These are phyloP conservation scores for Aspergillus egyptiacus DNA, from an alignment of 495 filamentous ascomycete genomes.

Conservation along the genomic window DNA sequence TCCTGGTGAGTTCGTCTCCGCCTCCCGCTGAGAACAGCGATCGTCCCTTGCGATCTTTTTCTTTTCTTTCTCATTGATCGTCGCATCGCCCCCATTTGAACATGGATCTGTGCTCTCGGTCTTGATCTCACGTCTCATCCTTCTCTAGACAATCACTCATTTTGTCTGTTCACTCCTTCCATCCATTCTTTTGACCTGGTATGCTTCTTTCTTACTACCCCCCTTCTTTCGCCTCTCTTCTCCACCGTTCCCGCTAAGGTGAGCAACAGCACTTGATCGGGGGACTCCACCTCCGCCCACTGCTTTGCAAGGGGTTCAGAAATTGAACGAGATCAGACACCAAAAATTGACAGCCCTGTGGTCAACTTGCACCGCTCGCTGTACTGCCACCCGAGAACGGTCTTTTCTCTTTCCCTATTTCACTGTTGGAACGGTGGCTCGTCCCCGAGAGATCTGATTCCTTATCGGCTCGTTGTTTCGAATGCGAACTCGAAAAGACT, in stretches of 20 bases:
- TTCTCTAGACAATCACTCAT: constrained; percentile 2
- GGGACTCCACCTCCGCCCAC: constrained; percentile 22
- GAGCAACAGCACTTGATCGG: constrained; percentile 14
- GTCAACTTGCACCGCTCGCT: neutral
- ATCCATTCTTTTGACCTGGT: constrained; percentile 12
- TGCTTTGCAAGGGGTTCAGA: constrained; percentile 14
- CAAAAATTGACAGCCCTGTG: neutral
- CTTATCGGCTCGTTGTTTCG: neutral
- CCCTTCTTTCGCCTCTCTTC: constrained; percentile 13
- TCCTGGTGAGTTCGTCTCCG: constrained; percentile 14
- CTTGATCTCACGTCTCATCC: neutral
- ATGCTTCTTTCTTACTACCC: constrained; percentile 11
- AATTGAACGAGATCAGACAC: constrained; percentile 1
- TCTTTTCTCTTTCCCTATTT: neutral
- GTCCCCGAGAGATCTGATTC: neutral
- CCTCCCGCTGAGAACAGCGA: constrained; percentile 10
- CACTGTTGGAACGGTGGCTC: neutral
- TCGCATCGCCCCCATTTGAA: neutral
- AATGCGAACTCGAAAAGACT: constrained; percentile 9
- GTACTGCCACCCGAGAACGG: neutral
- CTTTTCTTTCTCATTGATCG: neutral
- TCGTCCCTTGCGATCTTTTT: constrained; percentile 8
- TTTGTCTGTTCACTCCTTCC: neutral
- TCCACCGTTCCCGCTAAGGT: constrained; percentile 27
- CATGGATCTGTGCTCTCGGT: constrained; percentile 9